Conservation (phyloP, 2,329 filamentous ascomycete genomes). For the Immersiporthe knoxdaviesiana region DNA sequence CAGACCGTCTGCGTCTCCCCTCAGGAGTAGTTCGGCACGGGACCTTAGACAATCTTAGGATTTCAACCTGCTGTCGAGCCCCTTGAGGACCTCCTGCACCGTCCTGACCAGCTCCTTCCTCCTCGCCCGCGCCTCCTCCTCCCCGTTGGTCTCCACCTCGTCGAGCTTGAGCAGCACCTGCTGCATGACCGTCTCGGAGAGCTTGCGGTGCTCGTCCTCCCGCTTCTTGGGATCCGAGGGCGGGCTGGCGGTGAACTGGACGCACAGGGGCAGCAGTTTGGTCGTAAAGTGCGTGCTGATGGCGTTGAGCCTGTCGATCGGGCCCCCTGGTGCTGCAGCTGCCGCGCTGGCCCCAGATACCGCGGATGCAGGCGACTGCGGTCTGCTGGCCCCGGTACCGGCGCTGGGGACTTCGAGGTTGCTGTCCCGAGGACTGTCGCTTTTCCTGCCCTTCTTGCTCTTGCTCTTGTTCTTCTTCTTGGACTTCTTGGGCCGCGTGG, state of each 20-base stretch:
- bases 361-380: conserved; percentile 43
- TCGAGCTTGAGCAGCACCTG: conserved; percentile 79
- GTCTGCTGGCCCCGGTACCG: conserved; percentile 40
- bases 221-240: conserved; percentile 69
- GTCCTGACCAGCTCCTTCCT: conserved; percentile 75
- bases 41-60: not conserved
- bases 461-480: conserved; percentile 43
- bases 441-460: conserved; percentile 50
- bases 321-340: conserved; percentile 41
- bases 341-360: conserved; percentile 34
- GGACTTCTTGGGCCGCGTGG: conserved; percentile 43
- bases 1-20: not conserved
- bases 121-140: conserved; percentile 63
- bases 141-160: conserved; percentile 73
- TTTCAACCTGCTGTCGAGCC: conserved; percentile 55
- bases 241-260: conserved; percentile 63
- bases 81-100: conserved; percentile 68
- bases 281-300: conserved; percentile 66
- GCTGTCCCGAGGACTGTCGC: conserved; percentile 49
- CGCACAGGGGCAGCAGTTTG: conserved; percentile 67
- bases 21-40: not conserved
- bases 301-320: conserved; percentile 67
- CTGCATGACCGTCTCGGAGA: conserved; percentile 76
- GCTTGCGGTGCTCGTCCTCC: conserved; percentile 72
- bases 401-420: conserved; percentile 43